These are phyloP conservation scores for Melampsora larici-populina DNA, from an alignment of 1,284 basidiomycete species.

Conservation along the genomic window DNA sequence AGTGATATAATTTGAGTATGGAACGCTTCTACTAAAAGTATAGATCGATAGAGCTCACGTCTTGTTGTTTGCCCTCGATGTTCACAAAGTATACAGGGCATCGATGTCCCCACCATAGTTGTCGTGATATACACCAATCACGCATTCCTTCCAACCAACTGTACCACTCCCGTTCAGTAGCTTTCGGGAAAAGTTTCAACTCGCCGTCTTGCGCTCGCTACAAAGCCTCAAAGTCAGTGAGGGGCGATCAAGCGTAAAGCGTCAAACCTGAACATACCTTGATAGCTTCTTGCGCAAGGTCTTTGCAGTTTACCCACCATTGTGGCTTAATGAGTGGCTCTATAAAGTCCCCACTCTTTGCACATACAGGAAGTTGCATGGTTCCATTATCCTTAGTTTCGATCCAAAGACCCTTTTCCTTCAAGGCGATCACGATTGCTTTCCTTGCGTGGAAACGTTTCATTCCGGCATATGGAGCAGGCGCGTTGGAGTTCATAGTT, in stretches of 20 bases:
- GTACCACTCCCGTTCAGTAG: conserved; percentile 91
- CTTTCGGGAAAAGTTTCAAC: conserved; percentile 74
- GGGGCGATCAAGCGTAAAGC: conserved; percentile 11
- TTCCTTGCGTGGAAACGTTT: conserved; percentile 92
- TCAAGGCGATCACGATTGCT: conserved; percentile 76
- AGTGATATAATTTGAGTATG: neutral
- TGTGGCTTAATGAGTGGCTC: conserved; percentile 96
- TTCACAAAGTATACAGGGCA: conserved; percentile 90
- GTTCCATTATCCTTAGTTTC: conserved; percentile 86
- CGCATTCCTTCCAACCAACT: conserved; percentile 94
- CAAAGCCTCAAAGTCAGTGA: neutral
- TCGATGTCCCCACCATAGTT: conserved; percentile 99
- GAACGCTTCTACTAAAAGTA: neutral
- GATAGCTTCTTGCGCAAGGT: conserved; percentile 83
- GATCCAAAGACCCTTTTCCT: conserved; percentile 79
- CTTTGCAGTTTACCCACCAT: conserved; percentile 97
- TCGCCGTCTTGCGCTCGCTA: conserved; percentile 84
- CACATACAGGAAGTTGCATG: conserved; percentile 90
- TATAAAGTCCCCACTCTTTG: conserved; percentile 93
- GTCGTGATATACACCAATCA: conserved; percentile 99
- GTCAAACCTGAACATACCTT: conserved; percentile 59
- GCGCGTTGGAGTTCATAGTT: conserved; percentile 88
- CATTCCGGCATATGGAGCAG: conserved; percentile 71
- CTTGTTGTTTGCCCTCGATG: conserved; percentile 73
- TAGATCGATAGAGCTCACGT: conserved; percentile 59